Conservation (phyloP, 495 filamentous ascomycete species). For the Platismatia glauca region DNA sequence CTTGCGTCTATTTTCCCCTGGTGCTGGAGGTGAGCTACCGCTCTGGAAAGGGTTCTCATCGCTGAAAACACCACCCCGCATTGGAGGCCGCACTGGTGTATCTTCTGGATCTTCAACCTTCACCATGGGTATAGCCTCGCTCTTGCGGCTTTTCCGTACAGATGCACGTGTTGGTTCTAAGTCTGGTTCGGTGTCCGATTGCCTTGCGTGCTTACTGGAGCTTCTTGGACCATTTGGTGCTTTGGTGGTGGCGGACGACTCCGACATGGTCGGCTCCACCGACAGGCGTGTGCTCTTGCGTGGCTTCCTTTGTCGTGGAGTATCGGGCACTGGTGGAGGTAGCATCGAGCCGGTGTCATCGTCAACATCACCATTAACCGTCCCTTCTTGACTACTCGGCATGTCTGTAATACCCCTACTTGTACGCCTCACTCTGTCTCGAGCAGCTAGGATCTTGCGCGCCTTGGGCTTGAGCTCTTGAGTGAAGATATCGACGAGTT, state of each 20-base stretch:
- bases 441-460: slow-evolving; percentile 60
- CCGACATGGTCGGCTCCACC: slow-evolving; percentile 34
- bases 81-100: slow-evolving; percentile 27
- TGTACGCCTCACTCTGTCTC: slow-evolving; percentile 66
- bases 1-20: slow-evolving; percentile 27
- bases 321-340: slow-evolving; percentile 38
- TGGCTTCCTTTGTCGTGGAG: slow-evolving; percentile 33
- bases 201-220: slow-evolving; percentile 47
- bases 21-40: slow-evolving; percentile 52
- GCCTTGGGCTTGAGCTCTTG: slow-evolving; percentile 69
- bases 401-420: slow-evolving; percentile 79
- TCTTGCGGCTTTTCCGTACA: slow-evolving; percentile 42
- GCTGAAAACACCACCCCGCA: slow-evolving; percentile 58
- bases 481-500: slow-evolving; percentile 77
- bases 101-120: slow-evolving; percentile 32
- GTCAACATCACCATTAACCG: slow-evolving; percentile 38
- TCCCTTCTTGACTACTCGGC: slow-evolving; percentile 47
- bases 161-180: slow-evolving; percentile 34
- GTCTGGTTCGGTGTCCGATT: slow-evolving; percentile 42
- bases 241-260: slow-evolving; percentile 29
- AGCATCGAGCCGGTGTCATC: slow-evolving; percentile 37
- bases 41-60: slow-evolving; percentile 94
- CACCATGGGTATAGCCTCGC: slow-evolving; percentile 44
- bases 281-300: slow-evolving; percentile 34
- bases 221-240: slow-evolving; percentile 27